These are phyloP conservation scores for Saccharum spontaneum DNA, from an alignment of 176 grass and related monocot genomes.

Conservation along the genomic window DNA sequence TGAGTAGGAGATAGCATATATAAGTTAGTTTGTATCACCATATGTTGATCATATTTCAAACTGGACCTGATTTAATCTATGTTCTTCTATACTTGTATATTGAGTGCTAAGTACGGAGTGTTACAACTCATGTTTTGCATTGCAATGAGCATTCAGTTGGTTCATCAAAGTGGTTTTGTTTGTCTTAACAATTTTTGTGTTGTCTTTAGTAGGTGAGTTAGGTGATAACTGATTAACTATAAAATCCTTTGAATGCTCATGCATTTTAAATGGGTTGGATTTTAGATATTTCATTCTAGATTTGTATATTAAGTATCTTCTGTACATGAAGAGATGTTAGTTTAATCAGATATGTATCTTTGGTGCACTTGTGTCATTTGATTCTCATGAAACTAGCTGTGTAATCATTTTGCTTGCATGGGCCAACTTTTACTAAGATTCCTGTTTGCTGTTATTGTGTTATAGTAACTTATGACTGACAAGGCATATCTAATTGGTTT, in stretches of 20 bases:
- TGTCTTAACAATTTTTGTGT: neutral
- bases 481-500: neutral
- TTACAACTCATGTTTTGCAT: neutral
- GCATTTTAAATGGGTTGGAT: neutral
- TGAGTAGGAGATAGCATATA: neutral
- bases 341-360: slow-evolving; percentile 1
- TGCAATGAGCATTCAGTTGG: neutral
- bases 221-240: neutral
- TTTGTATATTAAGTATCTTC: neutral
- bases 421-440: neutral
- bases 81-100: no score
- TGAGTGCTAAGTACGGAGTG: no score
- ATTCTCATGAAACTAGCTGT: neutral
- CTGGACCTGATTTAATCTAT: neutral
- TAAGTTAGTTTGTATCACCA: neutral
- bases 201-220: neutral
- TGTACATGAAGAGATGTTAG: neutral
- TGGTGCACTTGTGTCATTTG: neutral
- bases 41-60: neutral
- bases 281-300: neutral
- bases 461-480: neutral
- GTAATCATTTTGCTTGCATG: neutral
- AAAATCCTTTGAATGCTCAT: slow-evolving; percentile 18
- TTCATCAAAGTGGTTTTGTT: neutral
- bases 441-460: neutral